Evolutionary conservation across 805 yeast species (phyloP).

Genomic region (Kuraishia borneana): DNA sequence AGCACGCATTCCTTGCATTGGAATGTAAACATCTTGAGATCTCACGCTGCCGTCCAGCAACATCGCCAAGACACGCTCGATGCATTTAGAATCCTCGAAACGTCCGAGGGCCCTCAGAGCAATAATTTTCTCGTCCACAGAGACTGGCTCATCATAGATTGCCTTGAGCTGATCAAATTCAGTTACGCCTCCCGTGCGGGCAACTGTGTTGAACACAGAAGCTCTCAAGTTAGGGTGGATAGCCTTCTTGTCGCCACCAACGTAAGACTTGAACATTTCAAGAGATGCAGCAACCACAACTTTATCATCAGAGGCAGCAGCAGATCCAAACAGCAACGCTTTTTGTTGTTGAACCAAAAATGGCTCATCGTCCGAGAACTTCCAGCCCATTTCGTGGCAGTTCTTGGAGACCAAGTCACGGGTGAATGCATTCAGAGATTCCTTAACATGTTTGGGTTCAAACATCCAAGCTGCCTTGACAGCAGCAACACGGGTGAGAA

Average conservation of each 20-base stretch:
- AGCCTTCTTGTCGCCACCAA: constrained; percentile 54
- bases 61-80: constrained; percentile 44
- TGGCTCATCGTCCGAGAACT: constrained; percentile 41
- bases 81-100: constrained; percentile 39
- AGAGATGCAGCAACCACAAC: constrained; percentile 32
- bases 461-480: constrained; percentile 44
- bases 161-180: constrained; percentile 53
- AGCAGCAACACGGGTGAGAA: constrained; percentile 34
- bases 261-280: constrained; percentile 39
- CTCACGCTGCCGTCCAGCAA: constrained; percentile 66
- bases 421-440: constrained; percentile 39
- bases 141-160: constrained; percentile 48
- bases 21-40: constrained; percentile 36
- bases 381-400: constrained; percentile 52
- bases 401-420: constrained; percentile 45
- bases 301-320: constrained; percentile 40
- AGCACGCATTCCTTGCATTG: constrained; percentile 62
- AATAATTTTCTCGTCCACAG: constrained; percentile 55
- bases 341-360: constrained; percentile 59
- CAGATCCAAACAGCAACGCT: constrained; percentile 48
- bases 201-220: constrained; percentile 54
- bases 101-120: constrained; percentile 65
- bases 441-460: constrained; percentile 33
- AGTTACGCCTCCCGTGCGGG: constrained; percentile 47
- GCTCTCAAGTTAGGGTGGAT: constrained; percentile 67